These are phyloP conservation scores for Choiromyces venosus DNA, from an alignment of 495 filamentous ascomycete genomes.

Conservation along the genomic window DNA sequence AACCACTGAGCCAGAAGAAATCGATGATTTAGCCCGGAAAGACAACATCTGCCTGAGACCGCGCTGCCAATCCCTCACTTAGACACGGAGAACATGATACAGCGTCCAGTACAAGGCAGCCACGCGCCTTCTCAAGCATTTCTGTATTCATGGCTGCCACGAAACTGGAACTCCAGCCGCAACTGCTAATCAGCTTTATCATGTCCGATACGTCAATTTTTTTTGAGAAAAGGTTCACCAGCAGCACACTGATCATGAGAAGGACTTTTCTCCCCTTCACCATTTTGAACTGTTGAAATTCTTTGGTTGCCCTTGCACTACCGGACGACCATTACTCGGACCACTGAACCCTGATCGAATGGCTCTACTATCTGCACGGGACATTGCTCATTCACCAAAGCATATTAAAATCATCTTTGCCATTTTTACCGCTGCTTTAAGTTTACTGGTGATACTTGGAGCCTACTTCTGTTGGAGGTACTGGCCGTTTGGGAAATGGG, in stretches of 20 bases:
- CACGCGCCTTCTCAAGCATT: not conserved
- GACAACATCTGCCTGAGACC: not conserved
- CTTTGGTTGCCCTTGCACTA: not conserved
- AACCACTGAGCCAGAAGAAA: not conserved
- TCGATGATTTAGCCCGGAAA: not conserved
- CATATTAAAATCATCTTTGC: not conserved
- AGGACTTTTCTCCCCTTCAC: not conserved
- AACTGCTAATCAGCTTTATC: not conserved
- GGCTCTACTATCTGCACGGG: conserved; percentile 1
- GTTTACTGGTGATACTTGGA: not conserved
- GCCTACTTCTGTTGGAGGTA: not conserved
- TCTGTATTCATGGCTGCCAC: not conserved
- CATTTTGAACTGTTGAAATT: not conserved
- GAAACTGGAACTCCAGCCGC: not conserved
- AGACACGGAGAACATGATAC: not conserved
- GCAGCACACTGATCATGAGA: not conserved
- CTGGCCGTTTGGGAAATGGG: not conserved
- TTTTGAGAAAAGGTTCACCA: not conserved
- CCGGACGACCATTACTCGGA: not conserved
- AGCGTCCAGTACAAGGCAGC: not conserved
- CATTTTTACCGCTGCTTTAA: conserved; percentile 1
- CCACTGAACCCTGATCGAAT: not conserved
- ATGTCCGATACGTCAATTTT: not conserved
- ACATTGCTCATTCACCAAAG: not conserved
- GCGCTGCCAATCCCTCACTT: not conserved